phyloP scores from a whole-genome alignment of 257 asterid genomes.

The Capsicum rhomboideum region DNA sequence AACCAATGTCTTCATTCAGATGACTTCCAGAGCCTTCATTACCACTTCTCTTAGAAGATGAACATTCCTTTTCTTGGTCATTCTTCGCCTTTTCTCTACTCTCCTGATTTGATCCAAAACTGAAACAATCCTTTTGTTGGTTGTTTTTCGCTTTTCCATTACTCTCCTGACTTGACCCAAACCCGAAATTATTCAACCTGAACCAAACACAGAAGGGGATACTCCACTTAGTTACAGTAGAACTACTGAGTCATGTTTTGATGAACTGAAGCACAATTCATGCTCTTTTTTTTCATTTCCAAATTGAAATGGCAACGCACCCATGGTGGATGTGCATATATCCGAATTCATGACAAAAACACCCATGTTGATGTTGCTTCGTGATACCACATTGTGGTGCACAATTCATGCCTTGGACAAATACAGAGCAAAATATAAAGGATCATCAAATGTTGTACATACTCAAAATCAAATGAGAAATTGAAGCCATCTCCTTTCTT shows the following conservation, averaged over 20 bases:
- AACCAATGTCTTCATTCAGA: constrained; percentile 23
- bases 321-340: no score
- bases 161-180: constrained; percentile 39
- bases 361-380: no score
- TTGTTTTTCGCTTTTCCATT: constrained; percentile 27
- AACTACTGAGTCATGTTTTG: background rate
- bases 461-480: constrained; percentile 85
- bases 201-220: constrained; percentile 10
- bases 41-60: constrained; percentile 12
- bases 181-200: constrained; percentile 55
- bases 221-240: constrained; percentile 3
- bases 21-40: constrained; percentile 13
- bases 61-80: constrained; percentile 34
- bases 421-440: background rate
- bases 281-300: no score
- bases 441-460: constrained; percentile 14
- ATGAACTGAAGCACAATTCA: background rate
- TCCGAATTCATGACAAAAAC: no score
- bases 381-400: background rate
- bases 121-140: constrained; percentile 12
- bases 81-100: background rate
- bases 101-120: background rate
- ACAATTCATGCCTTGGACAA: background rate
- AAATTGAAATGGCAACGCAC: no score
- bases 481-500: constrained; percentile 50